A percentile compares a stretch with the other conserved stretches of the same genome.
Conservation (phyloP, 2,329 filamentous ascomycete species). For the Ophiostoma ips region DNA sequence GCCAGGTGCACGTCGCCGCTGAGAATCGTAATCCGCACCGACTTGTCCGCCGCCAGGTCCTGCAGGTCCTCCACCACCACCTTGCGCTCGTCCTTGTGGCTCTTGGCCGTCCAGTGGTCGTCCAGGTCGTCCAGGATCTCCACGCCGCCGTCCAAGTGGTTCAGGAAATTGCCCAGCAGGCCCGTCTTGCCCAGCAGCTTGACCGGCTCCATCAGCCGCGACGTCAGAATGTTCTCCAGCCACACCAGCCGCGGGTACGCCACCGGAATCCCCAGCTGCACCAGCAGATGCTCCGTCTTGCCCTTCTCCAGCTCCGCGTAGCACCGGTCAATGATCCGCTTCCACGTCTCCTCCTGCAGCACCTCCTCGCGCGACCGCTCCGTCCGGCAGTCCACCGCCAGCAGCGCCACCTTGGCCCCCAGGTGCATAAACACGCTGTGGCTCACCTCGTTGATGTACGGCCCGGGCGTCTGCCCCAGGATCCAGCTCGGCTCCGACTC, state of each 20-base stretch:
- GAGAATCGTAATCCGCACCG: constrained; percentile 78
- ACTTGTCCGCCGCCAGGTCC: constrained; percentile 84
- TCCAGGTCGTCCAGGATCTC: constrained; percentile 87
- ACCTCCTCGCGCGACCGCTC: constrained; percentile 78
- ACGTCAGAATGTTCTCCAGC: constrained; percentile 66
- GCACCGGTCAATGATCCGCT: constrained; percentile 73
- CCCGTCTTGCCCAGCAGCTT: constrained; percentile 78
- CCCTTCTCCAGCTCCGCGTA: constrained; percentile 71
- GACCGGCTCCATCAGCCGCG: constrained; percentile 70
- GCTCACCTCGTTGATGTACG: constrained; percentile 79
- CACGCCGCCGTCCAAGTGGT: constrained; percentile 81
- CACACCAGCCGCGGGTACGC: constrained; percentile 67
- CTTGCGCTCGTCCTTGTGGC: constrained; percentile 81
- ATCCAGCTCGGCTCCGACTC: constrained; percentile 83
- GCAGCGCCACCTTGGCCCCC: constrained; percentile 63
- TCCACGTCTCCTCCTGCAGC: constrained; percentile 66
- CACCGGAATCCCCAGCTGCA: constrained; percentile 71
- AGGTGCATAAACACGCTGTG: constrained; percentile 76
- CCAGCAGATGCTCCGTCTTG: constrained; percentile 77
- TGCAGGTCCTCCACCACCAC: constrained; percentile 84
- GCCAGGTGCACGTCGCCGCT: constrained; percentile 89
- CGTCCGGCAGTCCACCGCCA: constrained; percentile 83
- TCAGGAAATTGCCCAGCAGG: constrained; percentile 64
- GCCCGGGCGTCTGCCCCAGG: constrained; percentile 63
- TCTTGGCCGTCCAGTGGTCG: constrained; percentile 94